Conservation (phyloP, 2,329 filamentous ascomycete genomes). For the Colletotrichum lini region DNA sequence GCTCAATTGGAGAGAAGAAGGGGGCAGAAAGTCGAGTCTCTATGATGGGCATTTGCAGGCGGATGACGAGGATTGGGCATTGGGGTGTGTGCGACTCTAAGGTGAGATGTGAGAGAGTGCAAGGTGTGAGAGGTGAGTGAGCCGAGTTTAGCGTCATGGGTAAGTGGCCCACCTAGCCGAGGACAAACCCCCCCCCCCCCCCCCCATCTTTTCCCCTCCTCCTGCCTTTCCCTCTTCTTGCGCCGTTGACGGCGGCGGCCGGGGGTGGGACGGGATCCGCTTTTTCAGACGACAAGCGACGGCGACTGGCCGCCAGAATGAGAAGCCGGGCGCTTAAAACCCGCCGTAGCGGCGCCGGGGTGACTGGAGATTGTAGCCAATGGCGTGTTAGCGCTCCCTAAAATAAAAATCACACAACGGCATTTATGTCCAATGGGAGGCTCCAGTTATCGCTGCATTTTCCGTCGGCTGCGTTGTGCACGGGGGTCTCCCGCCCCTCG, state of each 20-base stretch:
- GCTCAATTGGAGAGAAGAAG: slow-evolving; percentile 19
- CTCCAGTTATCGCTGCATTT: slow-evolving; percentile 7
- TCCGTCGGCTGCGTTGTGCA: slow-evolving; percentile 33
- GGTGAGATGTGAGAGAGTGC: slow-evolving; percentile 9
- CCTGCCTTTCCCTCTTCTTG: slow-evolving; percentile 18
- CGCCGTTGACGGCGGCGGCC: slow-evolving; percentile 39
- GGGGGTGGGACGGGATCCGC: slow-evolving; percentile 5
- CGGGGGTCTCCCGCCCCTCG: slow-evolving; percentile 10
- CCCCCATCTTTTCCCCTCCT: slow-evolving; percentile 22
- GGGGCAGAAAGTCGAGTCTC: slow-evolving; percentile 12
- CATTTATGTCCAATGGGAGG: slow-evolving; percentile 50
- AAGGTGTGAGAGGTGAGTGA: slow-evolving; percentile 39
- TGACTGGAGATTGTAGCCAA: slow-evolving; percentile 45
- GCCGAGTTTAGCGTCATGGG: slow-evolving; percentile 31
- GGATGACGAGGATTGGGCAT: background rate
- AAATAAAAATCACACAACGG: slow-evolving; percentile 47
- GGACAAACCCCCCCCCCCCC: slow-evolving; percentile 5
- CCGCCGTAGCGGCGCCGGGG: slow-evolving; percentile 20
- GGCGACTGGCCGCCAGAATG: slow-evolving; percentile 29
- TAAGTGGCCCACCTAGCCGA: slow-evolving; percentile 16
- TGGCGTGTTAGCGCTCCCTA: slow-evolving; percentile 45
- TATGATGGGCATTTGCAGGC: slow-evolving; percentile 24
- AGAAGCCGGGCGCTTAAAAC: slow-evolving; percentile 40
- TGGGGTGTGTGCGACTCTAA: slow-evolving; percentile 15
- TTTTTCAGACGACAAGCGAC: slow-evolving; percentile 35